These are phyloP conservation scores for Prunus mongolica DNA, from an alignment of 306 rosid species.

Conservation along the genomic window DNA sequence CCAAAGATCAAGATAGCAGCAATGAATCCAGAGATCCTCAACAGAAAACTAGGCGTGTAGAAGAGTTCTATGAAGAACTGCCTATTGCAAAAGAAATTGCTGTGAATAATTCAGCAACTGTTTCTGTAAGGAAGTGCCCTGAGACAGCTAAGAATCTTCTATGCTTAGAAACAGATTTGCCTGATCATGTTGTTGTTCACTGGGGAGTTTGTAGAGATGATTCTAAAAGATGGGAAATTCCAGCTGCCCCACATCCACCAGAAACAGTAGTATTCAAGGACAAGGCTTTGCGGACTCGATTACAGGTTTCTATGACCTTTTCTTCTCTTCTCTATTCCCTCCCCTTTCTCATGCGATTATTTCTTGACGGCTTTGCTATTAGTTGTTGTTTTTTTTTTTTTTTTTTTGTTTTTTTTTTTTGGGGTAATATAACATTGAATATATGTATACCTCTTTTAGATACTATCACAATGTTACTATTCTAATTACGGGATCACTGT, in stretches of 20 bases:
- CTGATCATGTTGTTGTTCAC: conserved; percentile 67
- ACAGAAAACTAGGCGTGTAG: conserved; percentile 38
- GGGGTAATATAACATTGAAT: background rate
- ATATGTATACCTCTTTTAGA: background rate
- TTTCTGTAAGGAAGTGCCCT: conserved; percentile 56
- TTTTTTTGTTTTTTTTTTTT: background rate
- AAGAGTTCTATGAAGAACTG: conserved; percentile 69
- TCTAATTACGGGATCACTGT: background rate
- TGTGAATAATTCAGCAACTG: conserved; percentile 46
- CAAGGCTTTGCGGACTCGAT: conserved; percentile 72
- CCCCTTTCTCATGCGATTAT: background rate
- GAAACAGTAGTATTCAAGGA: conserved; percentile 61
- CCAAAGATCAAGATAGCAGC: conserved; percentile 33
- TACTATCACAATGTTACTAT: background rate
- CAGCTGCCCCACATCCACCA: conserved; percentile 68
- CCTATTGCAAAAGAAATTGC: conserved; percentile 58
- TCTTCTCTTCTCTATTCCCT: conserved; percentile 4
- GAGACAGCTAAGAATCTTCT: conserved; percentile 60
- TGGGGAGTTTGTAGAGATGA: conserved; percentile 93
- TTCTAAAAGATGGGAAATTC: conserved; percentile 77
- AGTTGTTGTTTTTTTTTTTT: background rate
- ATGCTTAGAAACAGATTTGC: conserved; percentile 69
- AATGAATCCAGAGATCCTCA: conserved; percentile 33
- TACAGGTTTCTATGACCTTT: conserved; percentile 42
- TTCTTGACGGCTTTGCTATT: background rate